A percentile compares a stretch with the other conserved stretches of the same genome.
phyloP scores from a whole-genome alignment of 2,329 filamentous ascomycete species.

The Madurella fahalii region DNA sequence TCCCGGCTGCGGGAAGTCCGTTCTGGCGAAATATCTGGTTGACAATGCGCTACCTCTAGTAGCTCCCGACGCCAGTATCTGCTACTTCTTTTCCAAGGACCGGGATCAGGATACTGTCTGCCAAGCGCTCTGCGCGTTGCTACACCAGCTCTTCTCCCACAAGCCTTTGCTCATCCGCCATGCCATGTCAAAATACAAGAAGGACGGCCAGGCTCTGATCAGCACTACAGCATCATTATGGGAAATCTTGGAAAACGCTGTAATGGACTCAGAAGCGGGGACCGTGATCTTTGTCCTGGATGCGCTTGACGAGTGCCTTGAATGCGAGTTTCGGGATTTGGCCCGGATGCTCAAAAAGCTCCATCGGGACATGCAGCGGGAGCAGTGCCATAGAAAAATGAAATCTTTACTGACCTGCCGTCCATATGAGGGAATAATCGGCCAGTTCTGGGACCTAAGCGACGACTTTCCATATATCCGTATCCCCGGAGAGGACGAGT shows the following conservation, averaged over 20 bases:
- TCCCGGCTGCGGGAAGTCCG: conserved; percentile 33
- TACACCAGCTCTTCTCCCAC: conserved; percentile 37
- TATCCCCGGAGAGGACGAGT: conserved; percentile 36
- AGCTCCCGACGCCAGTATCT: conserved; percentile 25
- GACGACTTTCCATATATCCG: conserved; percentile 29
- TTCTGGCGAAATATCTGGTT: conserved; percentile 28
- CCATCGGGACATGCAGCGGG: too few species aligned
- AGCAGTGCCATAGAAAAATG: too few species aligned
- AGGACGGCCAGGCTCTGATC: conserved; percentile 15
- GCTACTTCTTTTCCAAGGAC: conserved; percentile 44
- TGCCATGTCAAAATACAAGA: conserved; percentile 27
- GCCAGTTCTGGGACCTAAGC: conserved; percentile 4
- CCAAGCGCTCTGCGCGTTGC: conserved; percentile 37
- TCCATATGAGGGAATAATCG: too few species aligned
- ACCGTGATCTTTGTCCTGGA: conserved; percentile 36
- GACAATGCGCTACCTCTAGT: conserved; percentile 25
- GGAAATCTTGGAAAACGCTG: conserved; percentile 30
- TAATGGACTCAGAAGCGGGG: conserved; percentile 27
- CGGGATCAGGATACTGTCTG: conserved; percentile 33
- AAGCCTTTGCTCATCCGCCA: conserved; percentile 31
- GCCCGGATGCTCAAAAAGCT: too few species aligned
- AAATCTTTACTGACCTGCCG: too few species aligned
- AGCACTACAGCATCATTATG: conserved; percentile 29
- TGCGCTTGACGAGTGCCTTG: conserved; percentile 37
- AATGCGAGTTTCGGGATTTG: conserved; percentile 18